Conservation (phyloP, 345 rosid genomes). For the Salix dunnii region DNA sequence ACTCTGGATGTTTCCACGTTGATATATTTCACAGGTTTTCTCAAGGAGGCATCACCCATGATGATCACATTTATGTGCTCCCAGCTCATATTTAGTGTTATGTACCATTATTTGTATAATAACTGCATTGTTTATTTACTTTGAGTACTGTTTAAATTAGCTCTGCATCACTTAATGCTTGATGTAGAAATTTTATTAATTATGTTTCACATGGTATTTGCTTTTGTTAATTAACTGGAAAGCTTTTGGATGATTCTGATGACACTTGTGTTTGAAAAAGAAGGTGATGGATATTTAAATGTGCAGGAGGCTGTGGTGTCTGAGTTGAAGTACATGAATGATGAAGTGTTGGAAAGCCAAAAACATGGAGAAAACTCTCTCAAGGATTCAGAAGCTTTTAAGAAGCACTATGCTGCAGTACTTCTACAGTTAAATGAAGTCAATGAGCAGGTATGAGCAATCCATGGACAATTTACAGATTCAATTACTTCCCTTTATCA, state of each 20-base stretch:
- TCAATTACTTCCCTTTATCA: constrained; percentile 17
- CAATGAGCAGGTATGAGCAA: constrained; percentile 42
- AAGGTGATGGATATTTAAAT: constrained; percentile 22
- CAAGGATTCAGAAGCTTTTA: constrained; percentile 63
- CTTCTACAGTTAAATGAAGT: constrained; percentile 61
- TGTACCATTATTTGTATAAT: background rate
- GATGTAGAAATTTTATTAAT: background rate
- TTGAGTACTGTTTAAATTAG: background rate
- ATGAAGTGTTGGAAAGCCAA: constrained; percentile 58
- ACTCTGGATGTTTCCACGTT: background rate
- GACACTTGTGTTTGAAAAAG: background rate
- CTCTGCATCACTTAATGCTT: background rate
- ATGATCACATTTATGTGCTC: background rate
- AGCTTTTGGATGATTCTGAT: background rate
- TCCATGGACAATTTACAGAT: constrained; percentile 1
- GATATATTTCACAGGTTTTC: background rate
- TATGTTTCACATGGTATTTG: background rate
- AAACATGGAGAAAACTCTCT: constrained; percentile 47
- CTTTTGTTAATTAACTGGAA: background rate
- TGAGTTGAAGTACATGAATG: constrained; percentile 66
- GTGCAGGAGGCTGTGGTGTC: constrained; percentile 67
- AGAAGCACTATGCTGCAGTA: constrained; percentile 79
- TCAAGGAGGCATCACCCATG: background rate
- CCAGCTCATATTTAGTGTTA: background rate
- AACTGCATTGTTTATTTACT: background rate